These are phyloP conservation scores for Fusarium tjaetaba DNA, from an alignment of 2,329 filamentous ascomycete genomes.

Conservation along the genomic window DNA sequence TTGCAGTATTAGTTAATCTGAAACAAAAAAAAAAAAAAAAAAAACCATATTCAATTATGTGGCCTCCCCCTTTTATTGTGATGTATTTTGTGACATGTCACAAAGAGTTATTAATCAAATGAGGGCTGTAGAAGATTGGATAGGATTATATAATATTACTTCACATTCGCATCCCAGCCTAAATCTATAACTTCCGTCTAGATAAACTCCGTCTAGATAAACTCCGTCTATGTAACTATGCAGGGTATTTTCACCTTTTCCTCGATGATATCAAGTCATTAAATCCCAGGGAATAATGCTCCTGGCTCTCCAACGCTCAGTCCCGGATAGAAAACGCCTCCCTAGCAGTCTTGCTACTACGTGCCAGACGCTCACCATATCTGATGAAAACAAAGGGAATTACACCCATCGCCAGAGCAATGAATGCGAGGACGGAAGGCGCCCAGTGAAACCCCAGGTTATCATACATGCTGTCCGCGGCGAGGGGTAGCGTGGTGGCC, in stretches of 20 bases:
- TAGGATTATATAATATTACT: not conserved
- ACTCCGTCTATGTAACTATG: not conserved
- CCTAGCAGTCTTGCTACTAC: slow-evolving; percentile 42
- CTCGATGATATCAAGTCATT: not conserved
- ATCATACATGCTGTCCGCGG: slow-evolving; percentile 47
- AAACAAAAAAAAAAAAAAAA: slow-evolving; percentile 39
- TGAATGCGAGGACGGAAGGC: slow-evolving; percentile 48
- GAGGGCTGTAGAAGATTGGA: not conserved
- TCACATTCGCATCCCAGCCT: not conserved
- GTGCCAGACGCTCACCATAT: slow-evolving; percentile 45
- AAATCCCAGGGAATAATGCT: not conserved
- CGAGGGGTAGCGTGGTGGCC: slow-evolving; percentile 48
- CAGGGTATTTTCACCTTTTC: not conserved
- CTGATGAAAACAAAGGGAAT: slow-evolving; percentile 48
- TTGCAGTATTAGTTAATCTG: slow-evolving; percentile 57
- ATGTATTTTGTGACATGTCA: not conserved
- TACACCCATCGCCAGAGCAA: slow-evolving; percentile 45
- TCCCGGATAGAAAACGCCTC: slow-evolving; percentile 36
- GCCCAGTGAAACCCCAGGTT: slow-evolving; percentile 50
- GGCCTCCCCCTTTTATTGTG: not conserved
- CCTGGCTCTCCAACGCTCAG: not conserved
- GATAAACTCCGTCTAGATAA: slow-evolving; percentile 3
- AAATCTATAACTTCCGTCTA: not conserved
- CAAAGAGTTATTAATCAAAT: not conserved
- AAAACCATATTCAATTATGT: slow-evolving; percentile 27